These are phyloP conservation scores for Emergomyces pasteurianus DNA, from an alignment of 2,329 filamentous ascomycete genomes.

Conservation along the genomic window DNA sequence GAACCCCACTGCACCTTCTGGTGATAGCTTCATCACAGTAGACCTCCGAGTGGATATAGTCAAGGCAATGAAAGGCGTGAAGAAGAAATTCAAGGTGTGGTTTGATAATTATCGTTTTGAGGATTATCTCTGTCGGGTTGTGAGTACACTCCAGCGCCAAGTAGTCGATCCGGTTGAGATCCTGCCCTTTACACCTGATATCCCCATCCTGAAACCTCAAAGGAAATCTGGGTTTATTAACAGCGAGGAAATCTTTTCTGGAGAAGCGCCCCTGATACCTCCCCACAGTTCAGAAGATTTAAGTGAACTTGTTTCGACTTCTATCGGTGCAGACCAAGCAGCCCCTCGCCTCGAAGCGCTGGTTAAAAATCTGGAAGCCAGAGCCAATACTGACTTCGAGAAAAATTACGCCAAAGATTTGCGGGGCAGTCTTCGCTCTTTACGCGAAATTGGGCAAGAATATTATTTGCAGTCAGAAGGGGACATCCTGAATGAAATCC, in stretches of 20 bases:
- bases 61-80: not conserved
- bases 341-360: not conserved
- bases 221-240: not conserved
- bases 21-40: too few species aligned
- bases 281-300: not conserved
- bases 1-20: constrained; percentile 1
- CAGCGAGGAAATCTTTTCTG: not conserved
- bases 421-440: not conserved
- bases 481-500: not conserved
- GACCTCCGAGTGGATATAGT: too few species aligned
- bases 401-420: not conserved
- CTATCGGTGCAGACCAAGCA: not conserved
- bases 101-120: constrained; percentile 13
- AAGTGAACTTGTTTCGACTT: not conserved
- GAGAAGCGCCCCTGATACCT: not conserved
- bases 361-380: not conserved
- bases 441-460: not conserved
- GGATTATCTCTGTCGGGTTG: not conserved
- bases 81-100: constrained; percentile 14
- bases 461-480: not conserved
- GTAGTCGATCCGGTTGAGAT: not conserved
- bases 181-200: not conserved
- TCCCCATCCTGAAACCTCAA: not conserved
- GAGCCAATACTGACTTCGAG: not conserved
- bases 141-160: not conserved